Conservation (phyloP, 805 yeast genomes). For the Wickerhamomyces ciferrii region DNA sequence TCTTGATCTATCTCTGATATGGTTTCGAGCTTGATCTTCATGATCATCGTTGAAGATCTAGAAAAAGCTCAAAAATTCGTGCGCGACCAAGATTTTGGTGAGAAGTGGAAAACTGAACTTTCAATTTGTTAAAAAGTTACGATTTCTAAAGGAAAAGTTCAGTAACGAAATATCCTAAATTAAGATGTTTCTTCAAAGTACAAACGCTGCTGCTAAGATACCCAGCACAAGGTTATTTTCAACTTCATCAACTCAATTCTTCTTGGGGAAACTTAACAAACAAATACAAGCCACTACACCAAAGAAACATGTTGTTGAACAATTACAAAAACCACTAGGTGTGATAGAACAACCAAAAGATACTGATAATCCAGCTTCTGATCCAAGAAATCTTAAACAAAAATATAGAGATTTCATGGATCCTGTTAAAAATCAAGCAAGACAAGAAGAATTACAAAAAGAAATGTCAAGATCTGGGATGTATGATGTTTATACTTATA, state of each 20-base stretch:
- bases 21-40: no score
- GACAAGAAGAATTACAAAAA: slow-evolving; percentile 49
- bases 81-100: background rate
- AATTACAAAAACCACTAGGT: slow-evolving; percentile 44
- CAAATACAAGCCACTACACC: slow-evolving; percentile 32
- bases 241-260: slow-evolving; percentile 2
- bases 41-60: background rate
- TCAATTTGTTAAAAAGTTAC: no score
- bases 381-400: slow-evolving; percentile 28
- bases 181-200: background rate
- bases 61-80: background rate
- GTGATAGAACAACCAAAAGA: slow-evolving; percentile 29
- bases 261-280: slow-evolving; percentile 27
- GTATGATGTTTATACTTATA: slow-evolving; percentile 56
- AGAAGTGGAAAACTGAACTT: background rate
- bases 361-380: slow-evolving; percentile 33
- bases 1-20: background rate
- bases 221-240: slow-evolving; percentile 7
- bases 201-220: background rate
- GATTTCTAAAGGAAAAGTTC: no score
- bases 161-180: background rate
- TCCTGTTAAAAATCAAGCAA: slow-evolving; percentile 38
- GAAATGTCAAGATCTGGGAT: slow-evolving; percentile 68
- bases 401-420: slow-evolving; percentile 43
- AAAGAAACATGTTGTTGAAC: slow-evolving; percentile 26